Evolutionary conservation across 768 basidiomycete genomes (phyloP).

Genomic region (Galerina sulciceps): DNA sequence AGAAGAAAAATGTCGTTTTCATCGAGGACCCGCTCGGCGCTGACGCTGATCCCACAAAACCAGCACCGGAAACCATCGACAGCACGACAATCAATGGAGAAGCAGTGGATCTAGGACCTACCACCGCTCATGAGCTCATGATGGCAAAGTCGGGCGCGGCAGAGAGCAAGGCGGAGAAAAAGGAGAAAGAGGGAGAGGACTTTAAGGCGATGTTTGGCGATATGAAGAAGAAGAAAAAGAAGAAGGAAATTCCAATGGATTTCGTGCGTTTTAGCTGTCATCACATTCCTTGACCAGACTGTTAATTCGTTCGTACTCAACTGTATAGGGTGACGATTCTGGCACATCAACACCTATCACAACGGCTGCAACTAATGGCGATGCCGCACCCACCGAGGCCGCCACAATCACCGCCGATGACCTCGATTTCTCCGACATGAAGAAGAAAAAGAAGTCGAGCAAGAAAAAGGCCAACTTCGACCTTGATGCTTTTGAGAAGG

Average conservation of each 20-base stretch:
- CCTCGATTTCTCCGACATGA: slow-evolving; percentile 93
- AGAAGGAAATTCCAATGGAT: slow-evolving; percentile 88
- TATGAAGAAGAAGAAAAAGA: slow-evolving; percentile 92
- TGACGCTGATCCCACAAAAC: slow-evolving; percentile 81
- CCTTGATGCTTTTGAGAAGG: slow-evolving; percentile 94
- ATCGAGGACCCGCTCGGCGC: slow-evolving; percentile 83
- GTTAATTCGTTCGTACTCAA: neutral
- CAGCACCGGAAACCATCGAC: slow-evolving; percentile 76
- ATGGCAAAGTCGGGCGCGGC: slow-evolving; percentile 45
- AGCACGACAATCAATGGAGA: slow-evolving; percentile 71
- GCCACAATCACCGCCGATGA: slow-evolving; percentile 69
- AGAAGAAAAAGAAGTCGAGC: slow-evolving; percentile 91
- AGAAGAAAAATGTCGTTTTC: slow-evolving; percentile 88
- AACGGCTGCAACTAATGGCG: slow-evolving; percentile 23
- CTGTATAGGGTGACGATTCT: slow-evolving; percentile 62
- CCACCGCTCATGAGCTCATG: slow-evolving; percentile 73
- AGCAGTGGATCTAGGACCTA: slow-evolving; percentile 75
- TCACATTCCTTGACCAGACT: neutral
- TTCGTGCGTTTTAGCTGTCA: slow-evolving; percentile 52
- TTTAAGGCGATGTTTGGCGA: slow-evolving; percentile 87
- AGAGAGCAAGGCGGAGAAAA: slow-evolving; percentile 42
- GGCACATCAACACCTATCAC: slow-evolving; percentile 61
- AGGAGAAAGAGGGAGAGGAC: slow-evolving; percentile 71
- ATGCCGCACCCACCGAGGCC: slow-evolving; percentile 39
- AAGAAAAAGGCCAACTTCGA: slow-evolving; percentile 91